Percentiles rank a stretch among this genome's conserved stretches.
These are phyloP conservation scores for Ogataea nitratoaversa DNA, from an alignment of 805 yeast genomes.

Conservation along the genomic window DNA sequence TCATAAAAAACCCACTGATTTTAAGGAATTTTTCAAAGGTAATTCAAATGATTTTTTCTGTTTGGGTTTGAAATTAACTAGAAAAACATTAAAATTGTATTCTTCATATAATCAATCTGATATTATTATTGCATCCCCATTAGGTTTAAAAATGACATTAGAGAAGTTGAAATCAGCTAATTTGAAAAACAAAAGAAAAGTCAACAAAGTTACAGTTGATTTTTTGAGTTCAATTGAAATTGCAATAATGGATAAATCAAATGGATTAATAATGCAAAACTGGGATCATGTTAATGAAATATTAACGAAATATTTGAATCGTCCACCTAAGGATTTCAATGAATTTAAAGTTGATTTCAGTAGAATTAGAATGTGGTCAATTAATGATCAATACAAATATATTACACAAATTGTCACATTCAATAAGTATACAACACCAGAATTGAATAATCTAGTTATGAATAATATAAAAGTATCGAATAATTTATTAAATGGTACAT, in stretches of 20 bases:
- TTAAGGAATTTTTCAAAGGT: constrained; percentile 75
- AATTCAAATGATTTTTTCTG: constrained; percentile 90
- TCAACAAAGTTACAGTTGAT: constrained; percentile 62
- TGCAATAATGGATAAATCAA: constrained; percentile 74
- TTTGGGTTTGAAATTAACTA: constrained; percentile 83
- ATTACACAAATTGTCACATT: constrained; percentile 79
- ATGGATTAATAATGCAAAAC: constrained; percentile 86
- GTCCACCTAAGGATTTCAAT: constrained; percentile 69
- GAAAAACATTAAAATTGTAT: constrained; percentile 81
- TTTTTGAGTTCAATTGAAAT: constrained; percentile 88
- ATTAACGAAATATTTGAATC: constrained; percentile 64
- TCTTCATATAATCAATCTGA: constrained; percentile 83
- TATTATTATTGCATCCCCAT: constrained; percentile 84
- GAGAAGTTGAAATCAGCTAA: constrained; percentile 42
- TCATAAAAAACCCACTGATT: constrained; percentile 74
- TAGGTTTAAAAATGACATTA: constrained; percentile 77
- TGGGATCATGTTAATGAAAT: constrained; percentile 78
- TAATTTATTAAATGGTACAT: constrained; percentile 54
- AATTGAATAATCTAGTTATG: constrained; percentile 57
- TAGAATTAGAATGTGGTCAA: constrained; percentile 86
- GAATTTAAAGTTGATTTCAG: constrained; percentile 74
- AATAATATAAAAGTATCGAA: constrained; percentile 38
- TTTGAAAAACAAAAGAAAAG: constrained; percentile 43
- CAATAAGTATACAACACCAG: constrained; percentile 76
- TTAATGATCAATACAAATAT: constrained; percentile 71